Evolutionary conservation across 148 eudicot genomes (phyloP).

Genomic region (Cornus kousa): DNA sequence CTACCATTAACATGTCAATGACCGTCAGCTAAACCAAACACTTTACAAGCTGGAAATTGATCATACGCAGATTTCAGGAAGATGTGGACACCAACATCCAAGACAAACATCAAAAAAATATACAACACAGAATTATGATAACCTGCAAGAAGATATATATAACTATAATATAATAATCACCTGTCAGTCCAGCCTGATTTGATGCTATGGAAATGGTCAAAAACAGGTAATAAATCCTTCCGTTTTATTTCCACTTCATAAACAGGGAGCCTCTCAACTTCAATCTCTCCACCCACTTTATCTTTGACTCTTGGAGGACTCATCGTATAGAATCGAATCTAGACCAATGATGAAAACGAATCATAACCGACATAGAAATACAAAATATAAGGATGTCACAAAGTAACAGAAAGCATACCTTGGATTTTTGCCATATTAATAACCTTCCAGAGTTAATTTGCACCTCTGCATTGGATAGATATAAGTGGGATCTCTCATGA

Average conservation of each 20-base stretch:
- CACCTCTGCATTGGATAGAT: constrained; percentile 46
- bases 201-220: constrained; percentile 30
- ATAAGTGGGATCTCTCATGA: constrained; percentile 29
- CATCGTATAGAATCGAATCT: constrained; percentile 33
- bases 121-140: neutral
- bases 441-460: constrained; percentile 32
- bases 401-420: constrained; percentile 26
- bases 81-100: constrained; percentile 9
- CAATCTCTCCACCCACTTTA: constrained; percentile 33
- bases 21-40: neutral
- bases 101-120: neutral
- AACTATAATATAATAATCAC: constrained; percentile 13
- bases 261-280: constrained; percentile 31
- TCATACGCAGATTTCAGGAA: neutral
- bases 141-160: neutral
- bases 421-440: constrained; percentile 40
- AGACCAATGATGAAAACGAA: constrained; percentile 10
- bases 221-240: constrained; percentile 48
- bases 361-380: constrained; percentile 5
- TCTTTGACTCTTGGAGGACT: constrained; percentile 23
- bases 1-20: neutral
- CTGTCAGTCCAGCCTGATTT: constrained; percentile 29
- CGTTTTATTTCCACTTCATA: constrained; percentile 32
- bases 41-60: neutral
- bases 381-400: neutral